Base-by-base conservation (phyloP, 805 yeast genomes). In the Cyberlindnera galapagoensis region DNA sequence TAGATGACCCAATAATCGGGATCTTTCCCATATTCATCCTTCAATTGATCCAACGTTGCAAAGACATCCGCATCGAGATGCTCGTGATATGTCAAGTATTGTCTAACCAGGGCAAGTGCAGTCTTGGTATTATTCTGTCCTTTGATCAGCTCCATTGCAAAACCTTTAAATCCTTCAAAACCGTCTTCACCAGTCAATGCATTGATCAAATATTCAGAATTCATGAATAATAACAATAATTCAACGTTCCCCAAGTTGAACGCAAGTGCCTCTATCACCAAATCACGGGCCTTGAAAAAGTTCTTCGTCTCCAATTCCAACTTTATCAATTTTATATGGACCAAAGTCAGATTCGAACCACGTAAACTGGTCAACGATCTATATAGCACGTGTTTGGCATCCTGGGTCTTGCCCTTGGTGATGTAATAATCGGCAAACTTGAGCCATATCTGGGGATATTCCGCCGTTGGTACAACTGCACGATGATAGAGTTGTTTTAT, bases 391-490 rank as follows among this genome's bases (percentile, higher is more conserved):
- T 55, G 53, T 29, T 58, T 60, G 0, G 78, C 76, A 8, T 44
- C 35, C 18, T 51, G 47, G n/a, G 54, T 27, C 13, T 57, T 40
- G 30, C 55, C 42, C 18, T 38, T 18, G 29, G 42, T 64, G 31
- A 65, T 33, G 24, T 53, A 57, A 43, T 56, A 72, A 43, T 72
- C 62, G 1, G 71, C 52, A 42, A 64, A 71, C 33, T 67, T 67
- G 10, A 71, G 42, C 76, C 80, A 76, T 24, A 74, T 59, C 15
- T 46, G 49, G 0, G 66, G 59, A 39, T 71, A 67, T n/a, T 52
- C 46, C 1, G 71, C 65, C 1, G 73, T 60, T 3, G 65, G 42
- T 4, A 69, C 56, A 6, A 74, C 39, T 24, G 75, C 67, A 37
- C 84, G 47, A 32, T 71, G 71, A 39, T 69, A 76, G 0, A 57